Evolutionary conservation across 768 basidiomycete species (phyloP), one percentile per base, ranked within the genome.

Genomic region (Russula virescens): DNA sequence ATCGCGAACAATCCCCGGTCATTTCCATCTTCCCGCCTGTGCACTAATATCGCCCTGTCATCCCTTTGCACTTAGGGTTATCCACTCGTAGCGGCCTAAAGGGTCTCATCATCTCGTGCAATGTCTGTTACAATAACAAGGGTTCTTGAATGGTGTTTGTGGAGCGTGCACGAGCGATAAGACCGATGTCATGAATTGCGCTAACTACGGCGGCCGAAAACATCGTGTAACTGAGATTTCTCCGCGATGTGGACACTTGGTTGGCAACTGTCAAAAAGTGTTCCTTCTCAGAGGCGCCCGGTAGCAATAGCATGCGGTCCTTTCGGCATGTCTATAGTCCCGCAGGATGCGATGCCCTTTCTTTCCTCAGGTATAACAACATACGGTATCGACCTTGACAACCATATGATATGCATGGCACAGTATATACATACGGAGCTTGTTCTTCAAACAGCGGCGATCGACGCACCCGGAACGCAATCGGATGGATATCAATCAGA

Each of bases 81-180:
- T 62, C 62, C 61, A 67, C 57, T 56, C 64, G 64, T 62, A 66
- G 48, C 23, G 58, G 66, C 66, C 63, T 67, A 55, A 67, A 65
- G 66, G 66, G 66, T 60, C 52, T 60, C 63, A 65, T 55, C 63
- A 66, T 67, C 51, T 65, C 63, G 66, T 65, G 63, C 65, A 66
- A 64, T 60, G 58, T 59, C 63, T 59, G 60, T 65, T 56, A 58
- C 63, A 67, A 65, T 60, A 66, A 65, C 66, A 64, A 65, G 63
- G 66, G 65, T 61, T 60, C 63, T 65, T 66, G 66, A 66, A 66
- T 60, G 53, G 54, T 60, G 35, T 61, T 26, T 55, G 28, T 46
- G 31, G 2, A 6, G 60, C n/a, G 48, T 59, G 58, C 54, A 18
- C 26, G 2, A 3, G 47, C 23, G 62, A 55, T 55, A 49, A 63